Evolutionary conservation across 805 yeast genomes (phyloP), one percentile per base, ranked within the genome.

Genomic region (Metschnikowia henanensis): DNA sequence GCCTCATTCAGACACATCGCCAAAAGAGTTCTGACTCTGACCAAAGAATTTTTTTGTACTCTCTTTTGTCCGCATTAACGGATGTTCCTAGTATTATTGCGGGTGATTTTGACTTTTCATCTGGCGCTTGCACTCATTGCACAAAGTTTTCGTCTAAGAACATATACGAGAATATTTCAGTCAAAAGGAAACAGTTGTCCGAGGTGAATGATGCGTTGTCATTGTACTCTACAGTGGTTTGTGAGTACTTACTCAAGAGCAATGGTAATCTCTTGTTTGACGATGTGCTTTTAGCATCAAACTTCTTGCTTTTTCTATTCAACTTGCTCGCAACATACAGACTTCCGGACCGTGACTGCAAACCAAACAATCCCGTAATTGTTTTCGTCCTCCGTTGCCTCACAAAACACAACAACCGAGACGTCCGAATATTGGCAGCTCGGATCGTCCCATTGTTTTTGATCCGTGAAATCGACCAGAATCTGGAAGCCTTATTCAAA

Each of bases 401-500:
- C 30, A 45, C 57, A 0, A 66, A 68, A n/a, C 54, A 59, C 40
- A 60, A 59, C 6, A 73, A 75, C 43, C 62, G 92, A 50, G 84
- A 81, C 45, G 69, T 82, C 0, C 60, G 92, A 37, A 46, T 84
- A 2, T 53, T 80, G 4, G 69, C 81, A 2, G 68, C 78, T 0
- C 72, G 81, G 46, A 52, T 81, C 0, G 46, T 84, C 2, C 87
- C 90, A 0, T 57, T 81, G 9, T 72, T 76, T 47, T 60, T 79
- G n/a, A 52, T 75, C 3, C 56, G 55, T 4, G 63, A 63, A 7
- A 50, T 68, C 7, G 61, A 68, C 6, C 68, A 38, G 57, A 62
- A 23, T 68, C 68, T 41, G 73, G 77, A 46, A 51, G 55, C 20
- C 62, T 76, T 51, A 19, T 77, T 83, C 35, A 72, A 74, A 17